These are phyloP conservation scores for Fusarium anguioides DNA, from an alignment of 2,329 filamentous ascomycete genomes.

Conservation along the genomic window DNA sequence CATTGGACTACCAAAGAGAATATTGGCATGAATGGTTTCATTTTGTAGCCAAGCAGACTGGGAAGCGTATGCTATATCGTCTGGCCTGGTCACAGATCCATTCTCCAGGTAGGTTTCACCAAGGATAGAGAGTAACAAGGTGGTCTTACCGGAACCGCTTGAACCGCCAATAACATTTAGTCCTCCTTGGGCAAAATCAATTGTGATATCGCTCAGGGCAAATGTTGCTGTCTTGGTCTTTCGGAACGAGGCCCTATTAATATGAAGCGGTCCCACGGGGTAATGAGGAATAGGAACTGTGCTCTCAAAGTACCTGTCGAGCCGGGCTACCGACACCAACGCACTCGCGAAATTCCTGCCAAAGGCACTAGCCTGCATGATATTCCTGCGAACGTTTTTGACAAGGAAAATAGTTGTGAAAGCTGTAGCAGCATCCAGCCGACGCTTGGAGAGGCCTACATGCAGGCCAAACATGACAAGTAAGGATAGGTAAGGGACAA, in stretches of 20 bases:
- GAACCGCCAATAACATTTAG: slow-evolving; percentile 66
- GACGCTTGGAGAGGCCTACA: slow-evolving; percentile 58
- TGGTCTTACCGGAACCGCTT: slow-evolving; percentile 69
- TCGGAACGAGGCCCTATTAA: slow-evolving; percentile 60
- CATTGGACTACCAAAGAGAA: slow-evolving; percentile 64
- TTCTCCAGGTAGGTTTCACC: slow-evolving; percentile 64
- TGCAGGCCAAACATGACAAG: slow-evolving; percentile 66
- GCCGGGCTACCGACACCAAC: slow-evolving; percentile 59
- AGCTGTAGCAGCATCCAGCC: slow-evolving; percentile 65
- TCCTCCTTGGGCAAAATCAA: slow-evolving; percentile 64
- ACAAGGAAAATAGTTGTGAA: slow-evolving; percentile 68
- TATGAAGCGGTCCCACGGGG: slow-evolving; percentile 60
- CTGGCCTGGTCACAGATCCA: slow-evolving; percentile 60
- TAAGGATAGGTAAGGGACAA: slow-evolving; percentile 63
- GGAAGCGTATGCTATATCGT: slow-evolving; percentile 67
- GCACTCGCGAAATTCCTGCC: slow-evolving; percentile 51
- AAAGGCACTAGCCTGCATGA: slow-evolving; percentile 61
- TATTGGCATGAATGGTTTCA: slow-evolving; percentile 65
- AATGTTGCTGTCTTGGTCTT: slow-evolving; percentile 64
- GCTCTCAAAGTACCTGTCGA: slow-evolving; percentile 66
- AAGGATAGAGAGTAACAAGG: slow-evolving; percentile 63
- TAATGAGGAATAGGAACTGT: slow-evolving; percentile 61
- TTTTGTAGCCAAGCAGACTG: slow-evolving; percentile 70
- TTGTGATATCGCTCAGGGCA: slow-evolving; percentile 58
- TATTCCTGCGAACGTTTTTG: slow-evolving; percentile 63